Base-by-base conservation (phyloP, 2,329 filamentous ascomycete species). In the Aaosphaeria arxii region DNA sequence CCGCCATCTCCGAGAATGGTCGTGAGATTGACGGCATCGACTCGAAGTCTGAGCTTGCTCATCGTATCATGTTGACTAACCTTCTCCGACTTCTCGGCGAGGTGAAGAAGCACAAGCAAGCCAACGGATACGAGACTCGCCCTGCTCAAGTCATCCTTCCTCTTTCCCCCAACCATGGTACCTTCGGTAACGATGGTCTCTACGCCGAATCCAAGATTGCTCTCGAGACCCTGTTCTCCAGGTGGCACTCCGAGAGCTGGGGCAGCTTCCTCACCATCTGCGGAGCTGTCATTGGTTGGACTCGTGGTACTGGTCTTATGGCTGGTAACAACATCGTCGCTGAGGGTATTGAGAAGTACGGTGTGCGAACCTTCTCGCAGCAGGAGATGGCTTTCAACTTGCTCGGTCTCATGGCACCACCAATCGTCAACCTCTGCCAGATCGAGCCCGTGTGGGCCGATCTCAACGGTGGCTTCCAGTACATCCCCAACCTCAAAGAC, bases 311-410 rank as follows among this genome's bases (percentile, higher is more conserved):
- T 54, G 94, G 94, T 69, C 84, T 99, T 62, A 99, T 99, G 92
- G 89, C 88, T 58, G 91, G 88, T 65, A 97, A 97, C 80, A 97
- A 99, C 73, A 85, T 97, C 61, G 91, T 97, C 56, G 94, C 94
- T 33, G 92, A 97, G 71, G 94, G 92, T 51, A 90, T 99, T 48
- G 94, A 99, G 78, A 89, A 89, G 62, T 94, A 95, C 58, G 94
- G 94, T 63, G 94, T 97, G 29, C 91, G 94, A 62, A 99, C 94
- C 4, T 99, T 99, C 80, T 97, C 92, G 7, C 94, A 97, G 75
- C 91, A 96, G 71, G 94, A 99, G 74, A 99, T 99, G 94, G 94
- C 94, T 11, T 99, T 99, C 81, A 99, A 99, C 75, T 75, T 99
- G 57, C 83, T 99, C 40, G 92, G 94, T 59, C 83, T 99, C 45